Conservation (phyloP, 2,329 filamentous ascomycete genomes). For the Teratosphaeriaceae sp. region DNA sequence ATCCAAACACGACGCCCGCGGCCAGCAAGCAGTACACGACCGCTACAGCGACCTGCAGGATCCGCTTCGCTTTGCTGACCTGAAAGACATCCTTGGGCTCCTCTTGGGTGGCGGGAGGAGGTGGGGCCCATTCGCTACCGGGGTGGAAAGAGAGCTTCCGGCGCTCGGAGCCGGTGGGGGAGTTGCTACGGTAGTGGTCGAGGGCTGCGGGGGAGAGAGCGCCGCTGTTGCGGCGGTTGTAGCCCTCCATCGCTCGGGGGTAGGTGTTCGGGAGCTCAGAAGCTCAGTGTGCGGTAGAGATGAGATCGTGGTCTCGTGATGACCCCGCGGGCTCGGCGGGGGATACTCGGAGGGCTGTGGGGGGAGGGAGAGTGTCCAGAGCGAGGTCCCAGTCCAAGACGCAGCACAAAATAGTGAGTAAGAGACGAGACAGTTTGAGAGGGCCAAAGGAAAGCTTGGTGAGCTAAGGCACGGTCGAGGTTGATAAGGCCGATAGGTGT, state of each 20-base stretch:
- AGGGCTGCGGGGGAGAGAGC: not conserved
- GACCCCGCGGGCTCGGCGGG: not conserved
- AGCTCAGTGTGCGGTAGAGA: not conserved
- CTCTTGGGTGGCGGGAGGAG: conserved; percentile 31
- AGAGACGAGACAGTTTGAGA: too few species aligned
- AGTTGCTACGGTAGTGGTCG: conserved; percentile 17
- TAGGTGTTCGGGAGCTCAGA: not conserved
- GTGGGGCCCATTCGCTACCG: conserved; percentile 39
- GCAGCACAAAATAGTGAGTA: too few species aligned
- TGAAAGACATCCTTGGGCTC: conserved; percentile 46
- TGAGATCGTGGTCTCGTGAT: not conserved
- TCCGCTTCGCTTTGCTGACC: conserved; percentile 46
- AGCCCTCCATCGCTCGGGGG: not conserved
- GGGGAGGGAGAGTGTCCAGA: too few species aligned
- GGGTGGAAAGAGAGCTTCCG: conserved; percentile 46
- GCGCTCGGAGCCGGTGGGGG: conserved; percentile 33
- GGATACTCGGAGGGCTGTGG: too few species aligned
- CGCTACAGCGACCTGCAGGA: conserved; percentile 57
- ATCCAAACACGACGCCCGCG: conserved; percentile 76
- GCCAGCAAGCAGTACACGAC: conserved; percentile 69
- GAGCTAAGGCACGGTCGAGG: too few species aligned
- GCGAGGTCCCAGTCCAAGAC: too few species aligned
- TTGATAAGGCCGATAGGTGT: too few species aligned
- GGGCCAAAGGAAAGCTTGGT: too few species aligned
- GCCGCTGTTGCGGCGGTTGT: not conserved